Base-by-base conservation (phyloP, 495 filamentous ascomycete genomes). In the Podospora sp. region DNA sequence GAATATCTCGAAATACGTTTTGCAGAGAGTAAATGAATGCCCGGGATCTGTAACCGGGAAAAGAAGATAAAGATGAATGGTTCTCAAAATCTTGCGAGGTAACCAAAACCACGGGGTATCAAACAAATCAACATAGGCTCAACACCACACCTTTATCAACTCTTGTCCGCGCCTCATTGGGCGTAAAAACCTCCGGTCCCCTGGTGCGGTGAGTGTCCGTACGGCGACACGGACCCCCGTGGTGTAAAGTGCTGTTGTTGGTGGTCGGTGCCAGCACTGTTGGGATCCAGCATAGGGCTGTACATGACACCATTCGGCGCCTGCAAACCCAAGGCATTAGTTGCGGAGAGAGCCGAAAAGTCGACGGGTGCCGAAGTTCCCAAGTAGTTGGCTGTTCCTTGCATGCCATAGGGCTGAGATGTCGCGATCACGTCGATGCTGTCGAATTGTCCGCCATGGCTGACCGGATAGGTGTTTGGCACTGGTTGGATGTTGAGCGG, bases 201-300 rank as follows among this genome's bases (percentile, higher is more conserved):
- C 69, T 72, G 78, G 51, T 79, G 73, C n/a, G 80, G 79, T 27
- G 79, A 82, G 33, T 75, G 80, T 11, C 65, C 65, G 65, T 75
- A 83, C 1, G 79, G 78, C 60, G 81, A 82, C 8, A 75, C 72
- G 16, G 80, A 81, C n/a, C 78, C 77, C 24, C 75, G 78, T 51
- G 79, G 74, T 25, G 72, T 77, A 29, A 75, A 83, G n/a, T 63
- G 61, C 49, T 63, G 60, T 24, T 63, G 60, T n/a, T 58, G 55
- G 24, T 76, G 79, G 46, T 77, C 74, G 29, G 67, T 61, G 12
- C 69, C 60, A 46, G 73, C 73, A 59, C 72, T 73, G 21, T 67
- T 62, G 18, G 72, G 67, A 62, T 74, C 72, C 8, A 71, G 69
- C 61, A 79, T 70, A 40, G 67, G 66, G 29, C 71, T 62, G n/a